A percentile compares a stretch with the other conserved stretches of the same genome.
These are phyloP conservation scores for Kodamaea alishanica DNA, from an alignment of 1,139 yeast species.

Conservation along the genomic window DNA sequence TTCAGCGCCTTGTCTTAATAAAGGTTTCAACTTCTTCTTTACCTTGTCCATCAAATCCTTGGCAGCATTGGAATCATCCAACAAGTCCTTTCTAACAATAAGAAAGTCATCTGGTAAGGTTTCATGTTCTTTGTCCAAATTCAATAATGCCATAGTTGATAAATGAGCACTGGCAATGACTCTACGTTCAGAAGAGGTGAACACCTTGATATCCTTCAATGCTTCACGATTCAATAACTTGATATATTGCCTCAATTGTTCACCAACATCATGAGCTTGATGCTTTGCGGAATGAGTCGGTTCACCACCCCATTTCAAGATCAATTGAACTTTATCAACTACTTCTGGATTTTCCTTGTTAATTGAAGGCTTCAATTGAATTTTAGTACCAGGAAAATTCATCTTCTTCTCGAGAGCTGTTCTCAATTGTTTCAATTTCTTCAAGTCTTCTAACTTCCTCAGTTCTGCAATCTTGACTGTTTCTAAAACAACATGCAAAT, in stretches of 20 bases:
- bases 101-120: constrained; percentile 76
- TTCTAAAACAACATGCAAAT: constrained; percentile 77
- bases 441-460: constrained; percentile 72
- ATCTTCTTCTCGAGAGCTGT: constrained; percentile 86
- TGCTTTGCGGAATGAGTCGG: constrained; percentile 97
- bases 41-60: constrained; percentile 97
- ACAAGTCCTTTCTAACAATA: constrained; percentile 79
- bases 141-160: constrained; percentile 79
- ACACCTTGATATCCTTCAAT: constrained; percentile 78
- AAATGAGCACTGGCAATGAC: constrained; percentile 89
- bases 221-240: constrained; percentile 82
- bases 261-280: constrained; percentile 94
- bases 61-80: constrained; percentile 98
- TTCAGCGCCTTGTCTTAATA: constrained; percentile 90
- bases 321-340: constrained; percentile 93
- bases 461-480: constrained; percentile 81
- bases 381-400: constrained; percentile 91
- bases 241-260: constrained; percentile 89
- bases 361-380: constrained; percentile 88
- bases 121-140: constrained; percentile 49
- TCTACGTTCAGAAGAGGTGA: constrained; percentile 90
- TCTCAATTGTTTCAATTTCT: constrained; percentile 71
- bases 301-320: constrained; percentile 98
- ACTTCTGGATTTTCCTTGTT: constrained; percentile 55
- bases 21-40: constrained; percentile 91